Conservation (phyloP, 805 yeast genomes). For the Pichia phayaonensis region DNA sequence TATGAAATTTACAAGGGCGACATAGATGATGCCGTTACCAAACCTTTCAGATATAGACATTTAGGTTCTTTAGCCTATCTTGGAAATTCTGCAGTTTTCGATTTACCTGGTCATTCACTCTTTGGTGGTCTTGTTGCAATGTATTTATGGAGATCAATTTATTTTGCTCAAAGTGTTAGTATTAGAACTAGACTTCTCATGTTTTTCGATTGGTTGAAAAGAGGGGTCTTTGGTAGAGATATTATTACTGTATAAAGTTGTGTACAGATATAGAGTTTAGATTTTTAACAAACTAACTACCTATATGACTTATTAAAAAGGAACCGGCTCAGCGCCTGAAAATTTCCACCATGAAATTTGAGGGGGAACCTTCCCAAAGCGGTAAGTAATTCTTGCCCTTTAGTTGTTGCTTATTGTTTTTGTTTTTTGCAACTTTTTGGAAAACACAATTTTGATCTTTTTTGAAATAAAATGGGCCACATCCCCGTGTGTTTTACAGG, state of each 20-base stretch:
- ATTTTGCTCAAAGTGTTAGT: conserved; percentile 85
- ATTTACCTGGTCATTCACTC: conserved; percentile 70
- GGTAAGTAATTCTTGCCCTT: not conserved
- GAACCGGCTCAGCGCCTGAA: not conserved
- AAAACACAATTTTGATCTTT: too few species aligned
- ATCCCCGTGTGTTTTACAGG: not conserved
- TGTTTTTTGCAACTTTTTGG: too few species aligned
- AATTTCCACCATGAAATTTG: not conserved
- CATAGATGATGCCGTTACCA: conserved; percentile 34
- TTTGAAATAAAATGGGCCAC: not conserved
- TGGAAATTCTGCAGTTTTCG: conserved; percentile 95
- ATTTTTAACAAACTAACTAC: not conserved
- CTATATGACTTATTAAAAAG: too few species aligned
- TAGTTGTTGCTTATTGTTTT: too few species aligned
- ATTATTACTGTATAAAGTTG: conserved; percentile 2
- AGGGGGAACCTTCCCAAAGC: not conserved
- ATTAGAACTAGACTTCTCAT: conserved; percentile 82
- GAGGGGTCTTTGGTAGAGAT: conserved; percentile 86
- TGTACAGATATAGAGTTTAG: not conserved
- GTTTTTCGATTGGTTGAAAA: conserved; percentile 82
- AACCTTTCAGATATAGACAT: conserved; percentile 71
- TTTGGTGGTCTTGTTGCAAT: conserved; percentile 80
- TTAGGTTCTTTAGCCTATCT: conserved; percentile 91
- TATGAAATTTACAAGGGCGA: conserved; percentile 34
- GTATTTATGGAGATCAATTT: conserved; percentile 91